phyloP scores from a whole-genome alignment of 2,329 filamentous ascomycete genomes.

The Colletotrichum theobromicola region DNA sequence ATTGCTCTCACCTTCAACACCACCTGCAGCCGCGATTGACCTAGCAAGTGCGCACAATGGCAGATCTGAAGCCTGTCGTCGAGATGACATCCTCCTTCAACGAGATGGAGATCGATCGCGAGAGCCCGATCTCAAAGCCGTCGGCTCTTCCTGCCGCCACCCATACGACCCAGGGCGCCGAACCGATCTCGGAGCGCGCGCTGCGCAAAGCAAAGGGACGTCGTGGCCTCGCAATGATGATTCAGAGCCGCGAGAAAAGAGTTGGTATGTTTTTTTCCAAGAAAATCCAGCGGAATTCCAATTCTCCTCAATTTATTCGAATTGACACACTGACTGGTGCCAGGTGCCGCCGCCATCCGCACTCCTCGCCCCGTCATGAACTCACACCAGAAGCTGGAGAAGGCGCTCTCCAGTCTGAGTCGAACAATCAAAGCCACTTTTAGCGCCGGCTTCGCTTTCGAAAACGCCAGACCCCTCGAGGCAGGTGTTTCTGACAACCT shows the following conservation, averaged over 20 bases:
- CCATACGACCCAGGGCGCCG: neutral
- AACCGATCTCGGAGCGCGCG: neutral
- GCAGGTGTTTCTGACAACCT: neutral
- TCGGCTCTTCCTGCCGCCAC: neutral
- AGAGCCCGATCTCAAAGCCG: neutral
- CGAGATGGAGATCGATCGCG: neutral
- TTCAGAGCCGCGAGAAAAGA: neutral
- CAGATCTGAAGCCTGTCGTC: neutral
- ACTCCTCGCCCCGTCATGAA: neutral
- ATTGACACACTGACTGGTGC: fast-evolving
- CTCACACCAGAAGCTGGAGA: neutral
- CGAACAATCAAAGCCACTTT: neutral
- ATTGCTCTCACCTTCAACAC: neutral
- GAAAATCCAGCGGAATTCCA: fast-evolving
- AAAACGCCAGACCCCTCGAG: neutral
- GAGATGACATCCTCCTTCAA: neutral
- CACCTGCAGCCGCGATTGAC: neutral
- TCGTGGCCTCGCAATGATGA: neutral
- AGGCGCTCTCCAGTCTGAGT: fast-evolving
- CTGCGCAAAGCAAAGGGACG: neutral
- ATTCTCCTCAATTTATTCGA: fast-evolving
- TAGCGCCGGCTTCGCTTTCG: neutral
- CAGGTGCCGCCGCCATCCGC: neutral
- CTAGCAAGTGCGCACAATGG: neutral
- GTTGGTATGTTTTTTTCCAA: neutral